Percentiles rank a stretch among this genome's conserved stretches.
Evolutionary conservation across 129 eudicot species (phyloP).

Genomic region (Helianthus annuus): DNA sequence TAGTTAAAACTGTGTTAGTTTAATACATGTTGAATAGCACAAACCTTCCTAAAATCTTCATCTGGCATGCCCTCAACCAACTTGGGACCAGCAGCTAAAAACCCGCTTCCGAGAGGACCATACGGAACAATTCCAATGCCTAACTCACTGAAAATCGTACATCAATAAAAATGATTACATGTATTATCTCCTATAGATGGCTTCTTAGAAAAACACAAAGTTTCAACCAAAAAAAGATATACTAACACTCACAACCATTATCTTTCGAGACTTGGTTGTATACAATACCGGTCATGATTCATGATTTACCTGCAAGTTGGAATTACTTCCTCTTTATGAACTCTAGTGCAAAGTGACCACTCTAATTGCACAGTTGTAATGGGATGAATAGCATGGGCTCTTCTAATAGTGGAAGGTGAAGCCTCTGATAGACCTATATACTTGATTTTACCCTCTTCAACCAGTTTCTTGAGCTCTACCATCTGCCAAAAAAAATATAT

Average conservation of each 20-base stretch:
- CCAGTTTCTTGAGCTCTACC: slow-evolving; percentile 48
- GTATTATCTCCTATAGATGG: neutral
- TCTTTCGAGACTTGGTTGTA: neutral
- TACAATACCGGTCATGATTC: no score
- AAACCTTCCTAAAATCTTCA: slow-evolving; percentile 42
- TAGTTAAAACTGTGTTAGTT: no score
- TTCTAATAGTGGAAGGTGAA: slow-evolving; percentile 45
- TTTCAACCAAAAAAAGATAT: neutral
- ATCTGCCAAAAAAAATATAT: slow-evolving; percentile 20
- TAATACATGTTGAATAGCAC: neutral
- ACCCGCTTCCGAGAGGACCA: slow-evolving; percentile 50
- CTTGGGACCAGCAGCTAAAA: slow-evolving; percentile 44
- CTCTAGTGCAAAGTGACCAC: slow-evolving; percentile 48
- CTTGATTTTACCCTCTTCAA: slow-evolving; percentile 49
- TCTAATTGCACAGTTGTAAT: slow-evolving; percentile 45
- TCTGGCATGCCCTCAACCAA: slow-evolving; percentile 21
- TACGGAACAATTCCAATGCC: slow-evolving; percentile 50
- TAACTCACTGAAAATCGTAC: slow-evolving; percentile 35
- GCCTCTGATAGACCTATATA: slow-evolving; percentile 52
- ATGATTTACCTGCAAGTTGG: slow-evolving; percentile 44
- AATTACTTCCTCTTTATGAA: slow-evolving; percentile 30
- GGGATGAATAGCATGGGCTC: slow-evolving; percentile 54
- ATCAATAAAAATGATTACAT: neutral
- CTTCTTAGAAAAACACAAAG: neutral
- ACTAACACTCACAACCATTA: neutral